phyloP scores from a whole-genome alignment of 331 rosid genomes.

The Ulmus americana region DNA sequence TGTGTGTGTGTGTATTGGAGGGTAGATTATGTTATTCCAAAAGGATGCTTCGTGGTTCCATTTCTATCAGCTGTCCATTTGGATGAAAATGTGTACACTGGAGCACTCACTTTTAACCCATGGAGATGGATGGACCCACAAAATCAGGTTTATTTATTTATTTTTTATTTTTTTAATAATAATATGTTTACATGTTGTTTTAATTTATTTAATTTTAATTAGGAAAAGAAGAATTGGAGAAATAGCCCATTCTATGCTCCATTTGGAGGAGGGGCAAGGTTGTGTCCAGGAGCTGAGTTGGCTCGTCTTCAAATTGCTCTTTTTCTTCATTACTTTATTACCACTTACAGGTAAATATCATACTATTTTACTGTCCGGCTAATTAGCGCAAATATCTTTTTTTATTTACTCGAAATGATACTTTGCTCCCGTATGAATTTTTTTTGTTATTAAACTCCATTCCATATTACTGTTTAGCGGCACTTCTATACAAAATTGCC shows the following conservation, averaged over 20 bases:
- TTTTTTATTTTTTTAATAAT: neutral
- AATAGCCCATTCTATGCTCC: conserved; percentile 73
- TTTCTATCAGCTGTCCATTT: conserved; percentile 93
- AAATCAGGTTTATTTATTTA: conserved; percentile 48
- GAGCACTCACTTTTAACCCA: conserved; percentile 64
- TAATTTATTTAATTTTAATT: conserved; percentile 2
- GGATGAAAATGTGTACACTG: conserved; percentile 67
- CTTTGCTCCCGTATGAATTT: neutral
- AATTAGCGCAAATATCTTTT: neutral
- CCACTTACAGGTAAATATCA: conserved; percentile 46
- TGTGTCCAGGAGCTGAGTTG: conserved; percentile 89
- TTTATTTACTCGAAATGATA: neutral
- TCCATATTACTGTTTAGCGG: neutral
- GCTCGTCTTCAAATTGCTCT: conserved; percentile 88
- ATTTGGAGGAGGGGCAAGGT: conserved; percentile 91
- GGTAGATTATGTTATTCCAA: conserved; percentile 68
- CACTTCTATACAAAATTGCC: neutral
- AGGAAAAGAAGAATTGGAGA: conserved; percentile 86
- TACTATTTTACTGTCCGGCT: neutral
- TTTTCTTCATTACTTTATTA: conserved; percentile 70
- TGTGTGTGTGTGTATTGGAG: no score
- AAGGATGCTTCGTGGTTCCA: conserved; percentile 90
- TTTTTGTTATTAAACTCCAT: neutral
- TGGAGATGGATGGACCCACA: conserved; percentile 91
- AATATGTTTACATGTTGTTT: conserved; percentile 3